Conservation (phyloP, 2,329 filamentous ascomycete genomes). For the Verticillium isaacii region DNA sequence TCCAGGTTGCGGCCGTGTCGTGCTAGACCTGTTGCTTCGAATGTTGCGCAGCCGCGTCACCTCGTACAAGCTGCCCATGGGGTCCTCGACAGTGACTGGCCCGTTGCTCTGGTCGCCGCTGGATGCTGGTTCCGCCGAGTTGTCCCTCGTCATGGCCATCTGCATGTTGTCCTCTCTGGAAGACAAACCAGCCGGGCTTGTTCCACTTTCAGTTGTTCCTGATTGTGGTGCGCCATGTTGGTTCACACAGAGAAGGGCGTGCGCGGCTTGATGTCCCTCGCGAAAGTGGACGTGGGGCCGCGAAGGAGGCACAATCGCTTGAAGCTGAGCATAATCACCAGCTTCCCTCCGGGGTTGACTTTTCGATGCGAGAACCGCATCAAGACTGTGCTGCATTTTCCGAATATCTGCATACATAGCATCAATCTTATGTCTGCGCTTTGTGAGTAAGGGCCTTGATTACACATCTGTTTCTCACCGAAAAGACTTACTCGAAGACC, state of each 20-base stretch:
- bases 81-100: conserved; percentile 35
- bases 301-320: no score
- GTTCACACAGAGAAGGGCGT: background rate
- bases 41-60: conserved; percentile 30
- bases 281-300: background rate
- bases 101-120: conserved; percentile 24
- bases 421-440: conserved; percentile 19
- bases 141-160: conserved; percentile 6
- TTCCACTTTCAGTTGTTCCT: conserved; percentile 22
- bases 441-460: no score
- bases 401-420: conserved; percentile 17
- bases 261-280: conserved; percentile 12
- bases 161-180: conserved; percentile 5
- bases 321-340: no score
- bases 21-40: conserved; percentile 5
- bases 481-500: background rate
- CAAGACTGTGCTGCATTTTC: conserved; percentile 16
- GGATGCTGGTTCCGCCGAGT: conserved; percentile 24
- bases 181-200: conserved; percentile 11
- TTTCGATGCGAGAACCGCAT: conserved; percentile 9
- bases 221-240: conserved; percentile 8
- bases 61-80: conserved; percentile 49
- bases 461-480: no score
- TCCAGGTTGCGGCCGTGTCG: background rate
- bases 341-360: no score